A percentile compares a stretch with the other conserved stretches of the same genome.
These are phyloP conservation scores for Sphaerulina vaccinii DNA, from an alignment of 2,329 filamentous ascomycete genomes.

Conservation along the genomic window DNA sequence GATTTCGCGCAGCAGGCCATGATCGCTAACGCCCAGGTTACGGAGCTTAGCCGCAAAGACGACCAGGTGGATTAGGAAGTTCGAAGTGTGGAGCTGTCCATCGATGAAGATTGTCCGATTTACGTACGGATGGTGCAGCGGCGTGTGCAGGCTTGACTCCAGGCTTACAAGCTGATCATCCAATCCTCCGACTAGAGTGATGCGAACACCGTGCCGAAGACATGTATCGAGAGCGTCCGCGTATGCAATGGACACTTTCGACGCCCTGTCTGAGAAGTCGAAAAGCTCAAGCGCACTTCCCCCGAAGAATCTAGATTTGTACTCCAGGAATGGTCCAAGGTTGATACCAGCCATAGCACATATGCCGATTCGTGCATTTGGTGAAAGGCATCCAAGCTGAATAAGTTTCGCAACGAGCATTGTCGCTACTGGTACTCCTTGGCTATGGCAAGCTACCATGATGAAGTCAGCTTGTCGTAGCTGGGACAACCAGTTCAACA, in stretches of 20 bases:
- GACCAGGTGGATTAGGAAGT: slow-evolving; percentile 90
- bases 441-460: slow-evolving; percentile 88
- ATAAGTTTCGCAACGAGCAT: slow-evolving; percentile 93
- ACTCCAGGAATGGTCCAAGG: slow-evolving; percentile 87
- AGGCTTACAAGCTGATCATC: slow-evolving; percentile 95
- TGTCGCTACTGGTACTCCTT: slow-evolving; percentile 89
- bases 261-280: slow-evolving; percentile 82
- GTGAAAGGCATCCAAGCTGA: slow-evolving; percentile 78
- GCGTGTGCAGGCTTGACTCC: slow-evolving; percentile 87
- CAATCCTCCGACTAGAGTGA: slow-evolving; percentile 89
- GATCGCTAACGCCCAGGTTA: slow-evolving; percentile 88
- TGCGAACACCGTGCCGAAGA: slow-evolving; percentile 73
- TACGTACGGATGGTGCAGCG: slow-evolving; percentile 85
- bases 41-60: slow-evolving; percentile 91
- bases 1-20: slow-evolving; percentile 87
- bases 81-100: slow-evolving; percentile 83
- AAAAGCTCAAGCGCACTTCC: slow-evolving; percentile 92
- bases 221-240: slow-evolving; percentile 71
- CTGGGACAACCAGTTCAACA: slow-evolving; percentile 92
- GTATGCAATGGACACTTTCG: slow-evolving; percentile 78
- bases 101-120: slow-evolving; percentile 96
- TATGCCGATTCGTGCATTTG: slow-evolving; percentile 70
- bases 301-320: slow-evolving; percentile 84
- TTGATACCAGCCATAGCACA: slow-evolving; percentile 91
- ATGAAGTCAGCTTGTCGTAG: slow-evolving; percentile 86